Evolutionary conservation across 331 rosid genomes (phyloP).

Genomic region (Acacia concinna): DNA sequence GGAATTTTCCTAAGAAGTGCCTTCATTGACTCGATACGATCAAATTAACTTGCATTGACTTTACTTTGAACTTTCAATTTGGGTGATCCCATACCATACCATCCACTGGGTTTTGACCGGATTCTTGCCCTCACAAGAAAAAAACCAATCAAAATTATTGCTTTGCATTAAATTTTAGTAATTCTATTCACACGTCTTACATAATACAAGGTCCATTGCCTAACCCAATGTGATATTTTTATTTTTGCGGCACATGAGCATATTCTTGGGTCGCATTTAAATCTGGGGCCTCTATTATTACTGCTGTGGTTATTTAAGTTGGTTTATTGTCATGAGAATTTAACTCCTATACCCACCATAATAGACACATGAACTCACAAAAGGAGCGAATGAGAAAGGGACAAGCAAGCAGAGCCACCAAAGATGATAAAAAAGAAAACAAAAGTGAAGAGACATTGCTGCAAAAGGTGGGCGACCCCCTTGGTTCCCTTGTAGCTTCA

Average conservation of each 20-base stretch:
- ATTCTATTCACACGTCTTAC: neutral
- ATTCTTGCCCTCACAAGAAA: neutral
- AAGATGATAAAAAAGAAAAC: too few relatives aligned
- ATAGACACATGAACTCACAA: neutral
- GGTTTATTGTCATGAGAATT: slow-evolving; percentile 9
- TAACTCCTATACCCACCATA: slow-evolving; percentile 31
- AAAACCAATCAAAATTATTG: neutral
- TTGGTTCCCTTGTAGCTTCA: slow-evolving; percentile 31
- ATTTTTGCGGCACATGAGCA: slow-evolving; percentile 9
- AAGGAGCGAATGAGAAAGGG: neutral
- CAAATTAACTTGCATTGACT: slow-evolving; percentile 18
- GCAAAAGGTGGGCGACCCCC: slow-evolving; percentile 29
- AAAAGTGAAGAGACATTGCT: slow-evolving; percentile 31
- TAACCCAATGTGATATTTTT: slow-evolving; percentile 21
- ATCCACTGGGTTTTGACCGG: slow-evolving; percentile 39
- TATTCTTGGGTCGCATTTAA: slow-evolving; percentile 28
- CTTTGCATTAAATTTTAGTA: neutral
- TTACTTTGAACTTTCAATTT: slow-evolving; percentile 8
- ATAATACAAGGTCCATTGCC: neutral
- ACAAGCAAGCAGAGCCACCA: slow-evolving; percentile 31
- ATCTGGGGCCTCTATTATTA: slow-evolving; percentile 20
- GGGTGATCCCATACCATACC: neutral
- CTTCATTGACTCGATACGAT: slow-evolving; percentile 17
- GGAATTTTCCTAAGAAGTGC: neutral
- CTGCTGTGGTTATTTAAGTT: neutral